Base-by-base conservation (phyloP, 768 basidiomycete species). In the Boletellus ananiceps region DNA sequence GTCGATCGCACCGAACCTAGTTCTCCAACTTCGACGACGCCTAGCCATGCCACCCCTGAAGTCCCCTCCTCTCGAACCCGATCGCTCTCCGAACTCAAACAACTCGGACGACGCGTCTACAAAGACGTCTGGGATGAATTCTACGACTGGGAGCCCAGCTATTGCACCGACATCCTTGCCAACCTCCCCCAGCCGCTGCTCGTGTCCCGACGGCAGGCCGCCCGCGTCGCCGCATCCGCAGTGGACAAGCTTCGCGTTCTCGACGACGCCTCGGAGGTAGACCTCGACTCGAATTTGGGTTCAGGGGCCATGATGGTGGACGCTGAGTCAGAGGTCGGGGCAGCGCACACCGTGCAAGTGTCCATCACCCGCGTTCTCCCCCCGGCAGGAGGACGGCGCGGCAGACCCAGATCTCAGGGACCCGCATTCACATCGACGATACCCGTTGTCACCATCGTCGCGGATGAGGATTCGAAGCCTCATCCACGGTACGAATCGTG, bases 401-500 rank as follows among this genome's bases (percentile, higher is more conserved):
- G n/a, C n/a, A n/a, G n/a, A n/a, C n/a, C n/a, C n/a, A 23, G 23
- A 8, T 9, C 27, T 29, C 27, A 3, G 27, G 7, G 7, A 29
- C 27, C 27, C 27, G 27, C 7, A 8, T 29, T 2, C 6, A 29
- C 54, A 1, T 21, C 46, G 36, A 39, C n/a, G n/a, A n/a, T 67
- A 5, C 56, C 60, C 42, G 50, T 58, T n/a, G 33, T 55, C 38
- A 49, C 50, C 21, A 15, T 64, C 14, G 51, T 59, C 19, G 6
- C 35, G 9, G 29, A 55, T 36, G n/a, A 9, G 18, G 23, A 5
- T 16, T 19, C 16, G 11, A 33, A 41, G 15, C 57, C 69, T 4
- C 63, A 69, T 33, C 63, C 70, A 0, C 36, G 47, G 1, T 81
- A 81, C 51, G 73, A 75, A 14, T 66, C 66, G n/a, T 82, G 80